These are phyloP conservation scores for Pleurotus tuber-regium DNA, from an alignment of 768 basidiomycete species.

Conservation along the genomic window DNA sequence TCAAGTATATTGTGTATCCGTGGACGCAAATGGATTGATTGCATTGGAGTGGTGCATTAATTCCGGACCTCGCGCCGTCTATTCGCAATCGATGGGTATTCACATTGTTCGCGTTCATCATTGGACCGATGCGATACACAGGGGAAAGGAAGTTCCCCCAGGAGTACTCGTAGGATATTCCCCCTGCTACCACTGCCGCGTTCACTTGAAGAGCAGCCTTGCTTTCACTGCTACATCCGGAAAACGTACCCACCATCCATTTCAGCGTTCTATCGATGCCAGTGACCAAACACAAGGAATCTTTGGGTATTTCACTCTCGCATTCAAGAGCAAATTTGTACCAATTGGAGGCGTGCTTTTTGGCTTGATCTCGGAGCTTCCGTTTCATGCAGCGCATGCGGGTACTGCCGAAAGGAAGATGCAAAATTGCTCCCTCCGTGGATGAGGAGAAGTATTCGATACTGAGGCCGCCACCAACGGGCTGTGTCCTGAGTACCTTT, in stretches of 20 bases:
- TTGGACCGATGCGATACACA: background rate
- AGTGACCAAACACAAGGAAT: conserved; percentile 10
- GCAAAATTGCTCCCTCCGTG: conserved; percentile 11
- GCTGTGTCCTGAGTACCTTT: too few relatives aligned
- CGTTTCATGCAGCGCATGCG: background rate
- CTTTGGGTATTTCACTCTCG: background rate
- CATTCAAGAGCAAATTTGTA: conserved; percentile 11
- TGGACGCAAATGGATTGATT: too few relatives aligned
- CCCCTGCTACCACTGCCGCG: background rate
- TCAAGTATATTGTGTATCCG: too few relatives aligned
- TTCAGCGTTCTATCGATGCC: conserved; percentile 9
- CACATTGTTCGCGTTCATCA: background rate
- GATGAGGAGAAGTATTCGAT: too few relatives aligned
- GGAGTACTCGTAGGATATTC: background rate
- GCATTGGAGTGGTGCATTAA: background rate
- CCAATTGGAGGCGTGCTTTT: conserved; percentile 12
- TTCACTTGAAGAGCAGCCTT: background rate
- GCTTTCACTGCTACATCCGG: background rate
- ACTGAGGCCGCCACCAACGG: too few relatives aligned
- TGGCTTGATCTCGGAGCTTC: conserved; percentile 8
- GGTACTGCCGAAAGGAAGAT: conserved; percentile 12
- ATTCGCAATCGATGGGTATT: background rate
- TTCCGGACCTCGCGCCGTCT: background rate
- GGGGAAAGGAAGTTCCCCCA: background rate
- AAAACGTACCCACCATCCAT: conserved; percentile 11